Evolutionary conservation across 805 yeast genomes (phyloP).

Genomic region (Nakazawaea wyomingensis): DNA sequence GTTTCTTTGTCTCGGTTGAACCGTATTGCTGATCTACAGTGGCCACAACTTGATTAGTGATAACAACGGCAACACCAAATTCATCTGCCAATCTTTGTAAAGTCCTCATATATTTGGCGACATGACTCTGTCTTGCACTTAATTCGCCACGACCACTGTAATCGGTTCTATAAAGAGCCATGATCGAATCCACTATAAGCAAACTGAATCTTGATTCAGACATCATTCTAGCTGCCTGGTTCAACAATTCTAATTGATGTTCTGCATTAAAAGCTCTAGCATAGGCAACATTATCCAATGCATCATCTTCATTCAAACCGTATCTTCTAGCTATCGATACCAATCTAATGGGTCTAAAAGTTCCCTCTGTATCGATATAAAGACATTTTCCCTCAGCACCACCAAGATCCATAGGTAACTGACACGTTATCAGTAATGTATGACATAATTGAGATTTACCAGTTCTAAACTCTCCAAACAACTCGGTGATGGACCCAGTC

Average conservation of each 20-base stretch:
- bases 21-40: conserved; percentile 81
- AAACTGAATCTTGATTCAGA: conserved; percentile 86
- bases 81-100: conserved; percentile 94
- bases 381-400: conserved; percentile 98
- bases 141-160: conserved; percentile 93
- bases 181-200: conserved; percentile 92
- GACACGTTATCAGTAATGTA: conserved; percentile 94
- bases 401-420: conserved; percentile 91
- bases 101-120: conserved; percentile 87
- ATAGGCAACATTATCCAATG: conserved; percentile 94
- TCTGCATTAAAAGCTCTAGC: conserved; percentile 98
- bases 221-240: conserved; percentile 95
- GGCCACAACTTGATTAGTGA: conserved; percentile 95
- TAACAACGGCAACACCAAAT: conserved; percentile 94
- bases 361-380: conserved; percentile 95
- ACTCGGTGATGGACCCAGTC: conserved; percentile 94
- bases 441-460: conserved; percentile 97
- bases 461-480: conserved; percentile 96
- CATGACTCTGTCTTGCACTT: conserved; percentile 90
- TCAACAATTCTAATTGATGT: conserved; percentile 82
- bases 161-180: conserved; percentile 95
- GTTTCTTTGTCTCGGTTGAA: conserved; percentile 89
- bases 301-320: conserved; percentile 88
- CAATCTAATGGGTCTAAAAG: conserved; percentile 88
- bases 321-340: conserved; percentile 87